phyloP scores from a whole-genome alignment of 441 rosid species.

The Kokia cookei region DNA sequence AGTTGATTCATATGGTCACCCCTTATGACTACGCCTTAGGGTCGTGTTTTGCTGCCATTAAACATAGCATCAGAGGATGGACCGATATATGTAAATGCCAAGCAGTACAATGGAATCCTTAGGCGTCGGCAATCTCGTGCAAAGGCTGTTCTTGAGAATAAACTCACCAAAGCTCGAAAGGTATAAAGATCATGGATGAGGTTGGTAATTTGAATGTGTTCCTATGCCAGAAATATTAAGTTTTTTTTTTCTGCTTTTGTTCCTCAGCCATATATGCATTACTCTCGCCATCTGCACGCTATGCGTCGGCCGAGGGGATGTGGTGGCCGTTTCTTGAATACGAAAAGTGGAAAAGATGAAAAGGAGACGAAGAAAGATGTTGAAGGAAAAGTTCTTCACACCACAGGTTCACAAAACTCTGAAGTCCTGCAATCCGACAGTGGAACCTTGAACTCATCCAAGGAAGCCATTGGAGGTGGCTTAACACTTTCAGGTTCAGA shows the following conservation, averaged over 20 bases:
- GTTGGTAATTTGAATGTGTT: neutral
- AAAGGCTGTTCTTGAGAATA: constrained; percentile 69
- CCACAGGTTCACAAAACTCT: constrained; percentile 63
- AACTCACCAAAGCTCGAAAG: constrained; percentile 44
- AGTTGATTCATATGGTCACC: too few relatives aligned
- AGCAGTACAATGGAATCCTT: constrained; percentile 90
- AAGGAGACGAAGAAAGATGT: constrained; percentile 24
- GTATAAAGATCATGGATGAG: constrained; percentile 21
- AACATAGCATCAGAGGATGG: constrained; percentile 66
- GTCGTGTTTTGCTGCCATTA: constrained; percentile 75
- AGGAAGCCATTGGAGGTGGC: constrained; percentile 32
- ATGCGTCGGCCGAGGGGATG: constrained; percentile 91
- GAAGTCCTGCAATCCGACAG: constrained; percentile 70
- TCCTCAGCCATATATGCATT: constrained; percentile 76
- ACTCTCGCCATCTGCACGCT: constrained; percentile 92
- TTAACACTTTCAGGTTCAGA: constrained; percentile 52
- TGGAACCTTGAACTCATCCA: constrained; percentile 48
- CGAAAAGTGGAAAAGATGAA: constrained; percentile 32
- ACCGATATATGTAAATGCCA: constrained; percentile 86
- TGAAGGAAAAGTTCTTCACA: constrained; percentile 21
- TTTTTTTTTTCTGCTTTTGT: constrained; percentile 9
- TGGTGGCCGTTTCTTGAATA: constrained; percentile 88
- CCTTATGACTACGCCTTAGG: constrained; percentile 23
- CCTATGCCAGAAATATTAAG: neutral
- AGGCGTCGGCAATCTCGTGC: constrained; percentile 88